phyloP scores from a whole-genome alignment of 441 rosid species.

The Euphorbia corollata region DNA sequence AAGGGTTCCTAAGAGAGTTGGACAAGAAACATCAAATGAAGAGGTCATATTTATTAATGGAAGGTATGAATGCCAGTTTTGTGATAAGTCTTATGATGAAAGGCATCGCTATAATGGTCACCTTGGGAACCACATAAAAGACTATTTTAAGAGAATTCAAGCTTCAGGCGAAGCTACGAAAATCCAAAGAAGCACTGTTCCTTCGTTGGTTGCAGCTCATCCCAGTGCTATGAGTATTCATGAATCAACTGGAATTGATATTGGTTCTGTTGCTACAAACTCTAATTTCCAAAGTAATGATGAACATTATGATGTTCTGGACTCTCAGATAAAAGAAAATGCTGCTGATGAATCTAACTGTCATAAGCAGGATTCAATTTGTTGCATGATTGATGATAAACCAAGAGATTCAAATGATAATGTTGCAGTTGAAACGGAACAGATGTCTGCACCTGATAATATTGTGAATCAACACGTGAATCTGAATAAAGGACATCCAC shows the following conservation, averaged over 20 bases:
- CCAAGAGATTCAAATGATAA: slow-evolving; percentile 20
- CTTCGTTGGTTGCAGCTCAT: slow-evolving; percentile 18
- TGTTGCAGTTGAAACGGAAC: slow-evolving; percentile 12
- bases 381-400: slow-evolving; percentile 18
- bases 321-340: slow-evolving; percentile 14
- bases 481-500: slow-evolving; percentile 20
- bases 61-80: slow-evolving; percentile 63
- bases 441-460: slow-evolving; percentile 3
- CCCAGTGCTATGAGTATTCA: slow-evolving; percentile 11
- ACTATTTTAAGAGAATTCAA: slow-evolving; percentile 49
- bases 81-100: slow-evolving; percentile 54
- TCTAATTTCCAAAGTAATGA: slow-evolving; percentile 11
- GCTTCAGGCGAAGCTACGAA: slow-evolving; percentile 25
- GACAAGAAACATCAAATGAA: slow-evolving; percentile 48
- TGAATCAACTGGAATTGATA: slow-evolving; percentile 14
- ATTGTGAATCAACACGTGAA: slow-evolving; percentile 15
- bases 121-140: slow-evolving; percentile 63
- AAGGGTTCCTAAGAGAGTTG: slow-evolving; percentile 45
- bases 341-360: slow-evolving; percentile 11
- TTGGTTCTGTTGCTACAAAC: slow-evolving; percentile 20
- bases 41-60: slow-evolving; percentile 56
- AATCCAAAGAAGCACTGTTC: slow-evolving; percentile 16
- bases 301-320: slow-evolving; percentile 12
- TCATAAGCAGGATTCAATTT: slow-evolving; percentile 20
- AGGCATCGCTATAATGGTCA: slow-evolving; percentile 60